phyloP scores from a whole-genome alignment of 495 filamentous ascomycete species.

The Pyrenula massariospora region DNA sequence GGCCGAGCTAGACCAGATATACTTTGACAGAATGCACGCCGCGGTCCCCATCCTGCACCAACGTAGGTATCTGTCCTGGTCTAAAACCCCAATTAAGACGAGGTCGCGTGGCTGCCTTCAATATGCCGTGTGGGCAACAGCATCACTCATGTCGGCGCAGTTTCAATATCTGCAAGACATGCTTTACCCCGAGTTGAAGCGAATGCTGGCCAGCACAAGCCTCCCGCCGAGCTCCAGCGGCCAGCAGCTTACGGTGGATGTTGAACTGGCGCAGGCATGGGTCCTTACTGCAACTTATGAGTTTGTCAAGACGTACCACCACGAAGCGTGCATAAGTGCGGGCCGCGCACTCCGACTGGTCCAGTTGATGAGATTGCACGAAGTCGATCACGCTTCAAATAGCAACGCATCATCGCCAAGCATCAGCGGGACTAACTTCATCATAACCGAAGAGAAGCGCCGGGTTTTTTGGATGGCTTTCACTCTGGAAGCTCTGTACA shows the following conservation, averaged over 20 bases:
- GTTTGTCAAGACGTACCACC: slow-evolving; percentile 30
- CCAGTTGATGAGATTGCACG: slow-evolving; percentile 35
- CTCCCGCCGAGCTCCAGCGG: slow-evolving; percentile 3
- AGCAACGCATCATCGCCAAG: slow-evolving; percentile 6
- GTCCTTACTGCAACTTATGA: slow-evolving; percentile 41
- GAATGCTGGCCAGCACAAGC: slow-evolving; percentile 30
- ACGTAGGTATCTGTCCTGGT: slow-evolving; percentile 28
- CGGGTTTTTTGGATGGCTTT: slow-evolving; percentile 47
- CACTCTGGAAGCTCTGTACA: slow-evolving; percentile 39
- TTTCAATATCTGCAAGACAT: slow-evolving; percentile 31
- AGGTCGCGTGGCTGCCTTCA: slow-evolving; percentile 31
- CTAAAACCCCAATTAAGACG: slow-evolving; percentile 8
- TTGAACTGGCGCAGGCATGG: slow-evolving; percentile 42
- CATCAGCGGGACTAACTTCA: slow-evolving; percentile 11
- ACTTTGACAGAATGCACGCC: slow-evolving; percentile 46
- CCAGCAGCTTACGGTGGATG: not conserved
- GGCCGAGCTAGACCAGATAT: slow-evolving; percentile 32
- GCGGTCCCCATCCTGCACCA: slow-evolving; percentile 42
- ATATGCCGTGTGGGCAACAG: slow-evolving; percentile 44
- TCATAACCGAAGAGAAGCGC: slow-evolving; percentile 32
- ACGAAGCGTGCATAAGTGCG: slow-evolving; percentile 40
- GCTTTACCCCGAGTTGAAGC: slow-evolving; percentile 35
- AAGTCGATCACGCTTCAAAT: slow-evolving; percentile 23
- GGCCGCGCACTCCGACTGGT: slow-evolving; percentile 41
- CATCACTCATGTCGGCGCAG: slow-evolving; percentile 39